These are phyloP conservation scores for Cordyceps pruinosa DNA, from an alignment of 2,329 filamentous ascomycete genomes.

Conservation along the genomic window DNA sequence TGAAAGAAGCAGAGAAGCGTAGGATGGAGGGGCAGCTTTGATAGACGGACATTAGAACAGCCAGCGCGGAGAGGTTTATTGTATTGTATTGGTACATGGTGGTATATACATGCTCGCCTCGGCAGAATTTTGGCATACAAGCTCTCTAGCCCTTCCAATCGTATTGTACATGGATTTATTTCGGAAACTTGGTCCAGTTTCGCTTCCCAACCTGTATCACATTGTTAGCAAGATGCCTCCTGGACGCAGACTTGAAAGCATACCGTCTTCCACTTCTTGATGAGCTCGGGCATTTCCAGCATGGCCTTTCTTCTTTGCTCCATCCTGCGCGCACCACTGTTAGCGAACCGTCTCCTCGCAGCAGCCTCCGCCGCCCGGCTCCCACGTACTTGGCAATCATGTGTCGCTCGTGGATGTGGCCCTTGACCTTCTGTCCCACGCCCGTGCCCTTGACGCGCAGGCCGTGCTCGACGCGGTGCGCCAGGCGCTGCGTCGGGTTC, in stretches of 20 bases:
- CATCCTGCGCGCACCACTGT: conserved; percentile 47
- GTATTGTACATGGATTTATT: conserved; percentile 30
- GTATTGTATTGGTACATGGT: conserved; percentile 27
- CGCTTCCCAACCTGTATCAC: conserved; percentile 43
- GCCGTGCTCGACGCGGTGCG: conserved; percentile 69
- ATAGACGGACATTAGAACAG: background rate
- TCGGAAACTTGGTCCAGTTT: conserved; percentile 53
- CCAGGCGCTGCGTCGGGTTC: conserved; percentile 63
- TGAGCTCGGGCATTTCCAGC: conserved; percentile 87
- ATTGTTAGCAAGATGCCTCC: conserved; percentile 26
- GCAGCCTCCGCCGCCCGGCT: background rate
- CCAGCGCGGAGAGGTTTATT: conserved; percentile 13
- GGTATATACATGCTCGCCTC: conserved; percentile 12
- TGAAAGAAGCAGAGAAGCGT: background rate
- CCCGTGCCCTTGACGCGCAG: conserved; percentile 87
- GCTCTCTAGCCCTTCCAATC: background rate
- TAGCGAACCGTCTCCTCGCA: conserved; percentile 22
- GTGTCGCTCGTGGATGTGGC: conserved; percentile 85
- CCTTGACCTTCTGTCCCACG: conserved; percentile 89
- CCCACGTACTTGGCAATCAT: conserved; percentile 62
- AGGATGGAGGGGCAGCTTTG: background rate
- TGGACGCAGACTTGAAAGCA: conserved; percentile 24
- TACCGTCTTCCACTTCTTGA: conserved; percentile 90
- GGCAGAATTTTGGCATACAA: background rate
- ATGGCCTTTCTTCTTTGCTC: conserved; percentile 87